Evolutionary conservation across 805 yeast species (phyloP).

Genomic region (Suhomyces sp.): DNA sequence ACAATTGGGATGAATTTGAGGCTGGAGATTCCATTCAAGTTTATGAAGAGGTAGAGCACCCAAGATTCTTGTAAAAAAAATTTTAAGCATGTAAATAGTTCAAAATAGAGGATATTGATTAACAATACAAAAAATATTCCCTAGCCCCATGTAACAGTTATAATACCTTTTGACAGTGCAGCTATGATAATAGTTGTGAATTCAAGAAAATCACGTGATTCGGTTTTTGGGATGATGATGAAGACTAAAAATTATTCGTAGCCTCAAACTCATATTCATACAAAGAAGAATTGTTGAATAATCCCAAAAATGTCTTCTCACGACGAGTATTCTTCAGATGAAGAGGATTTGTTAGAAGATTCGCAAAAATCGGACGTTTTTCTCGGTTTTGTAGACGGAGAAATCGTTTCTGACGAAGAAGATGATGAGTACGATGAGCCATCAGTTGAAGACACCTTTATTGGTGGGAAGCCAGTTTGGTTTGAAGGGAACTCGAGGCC

Average conservation of each 20-base stretch:
- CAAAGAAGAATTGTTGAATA: too few species aligned
- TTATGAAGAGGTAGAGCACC: slow-evolving; percentile 58
- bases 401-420: slow-evolving; percentile 44
- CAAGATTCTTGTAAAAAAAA: slow-evolving; percentile 67
- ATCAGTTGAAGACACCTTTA: slow-evolving; percentile 63
- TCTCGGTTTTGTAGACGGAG: slow-evolving; percentile 66
- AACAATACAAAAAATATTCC: too few species aligned
- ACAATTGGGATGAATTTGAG: slow-evolving; percentile 63
- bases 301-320: slow-evolving; percentile 36
- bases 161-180: too few species aligned
- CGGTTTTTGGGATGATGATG: too few species aligned
- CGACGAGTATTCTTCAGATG: slow-evolving; percentile 56
- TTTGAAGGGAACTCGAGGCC: slow-evolving; percentile 61
- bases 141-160: too few species aligned
- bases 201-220: too few species aligned
- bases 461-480: slow-evolving; percentile 78
- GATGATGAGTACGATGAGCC: slow-evolving; percentile 38
- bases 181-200: too few species aligned
- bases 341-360: slow-evolving; percentile 35
- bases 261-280: too few species aligned
- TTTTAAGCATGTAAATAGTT: too few species aligned
- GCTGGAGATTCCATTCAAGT: slow-evolving; percentile 77
- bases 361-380: slow-evolving; percentile 41
- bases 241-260: too few species aligned
- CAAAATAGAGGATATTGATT: too few species aligned